phyloP scores from a whole-genome alignment of 73 alveolate genomes.

The Stentor coeruleus region DNA sequence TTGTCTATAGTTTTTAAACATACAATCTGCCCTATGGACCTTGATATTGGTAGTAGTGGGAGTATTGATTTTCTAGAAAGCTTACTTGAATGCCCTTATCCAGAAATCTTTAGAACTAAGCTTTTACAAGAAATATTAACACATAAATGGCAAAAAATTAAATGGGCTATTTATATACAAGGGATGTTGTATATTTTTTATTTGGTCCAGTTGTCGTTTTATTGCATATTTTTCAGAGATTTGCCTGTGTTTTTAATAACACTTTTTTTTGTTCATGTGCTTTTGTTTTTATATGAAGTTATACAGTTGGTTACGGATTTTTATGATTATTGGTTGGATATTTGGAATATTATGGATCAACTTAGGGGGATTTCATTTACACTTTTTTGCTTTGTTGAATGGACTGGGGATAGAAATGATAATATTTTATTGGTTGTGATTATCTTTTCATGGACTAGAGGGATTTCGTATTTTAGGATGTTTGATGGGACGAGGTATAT shows the following conservation, averaged over 20 bases:
- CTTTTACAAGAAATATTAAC: neutral
- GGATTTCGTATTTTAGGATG: slow-evolving; percentile 41
- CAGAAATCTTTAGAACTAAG: slow-evolving; percentile 16
- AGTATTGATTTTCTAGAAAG: slow-evolving; percentile 4
- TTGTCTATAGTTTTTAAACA: neutral
- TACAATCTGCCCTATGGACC: neutral
- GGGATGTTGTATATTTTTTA: neutral
- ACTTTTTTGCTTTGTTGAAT: neutral
- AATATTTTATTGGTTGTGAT: neutral
- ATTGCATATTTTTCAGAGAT: neutral
- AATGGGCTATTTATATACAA: neutral
- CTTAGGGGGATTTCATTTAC: neutral
- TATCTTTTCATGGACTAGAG: slow-evolving; percentile 26
- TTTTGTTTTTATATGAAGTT: slow-evolving; percentile 12
- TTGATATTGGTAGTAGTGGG: neutral
- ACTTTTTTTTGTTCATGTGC: neutral
- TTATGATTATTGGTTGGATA: neutral
- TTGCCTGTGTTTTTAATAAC: neutral
- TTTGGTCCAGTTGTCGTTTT: neutral
- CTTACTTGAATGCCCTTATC: neutral
- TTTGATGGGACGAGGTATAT: slow-evolving; percentile 33
- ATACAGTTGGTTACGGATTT: neutral
- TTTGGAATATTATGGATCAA: neutral
- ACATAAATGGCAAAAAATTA: slow-evolving; percentile 4
- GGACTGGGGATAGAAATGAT: neutral